phyloP scores from a whole-genome alignment of 331 rosid species.

The Erythrophleum ivorense region DNA sequence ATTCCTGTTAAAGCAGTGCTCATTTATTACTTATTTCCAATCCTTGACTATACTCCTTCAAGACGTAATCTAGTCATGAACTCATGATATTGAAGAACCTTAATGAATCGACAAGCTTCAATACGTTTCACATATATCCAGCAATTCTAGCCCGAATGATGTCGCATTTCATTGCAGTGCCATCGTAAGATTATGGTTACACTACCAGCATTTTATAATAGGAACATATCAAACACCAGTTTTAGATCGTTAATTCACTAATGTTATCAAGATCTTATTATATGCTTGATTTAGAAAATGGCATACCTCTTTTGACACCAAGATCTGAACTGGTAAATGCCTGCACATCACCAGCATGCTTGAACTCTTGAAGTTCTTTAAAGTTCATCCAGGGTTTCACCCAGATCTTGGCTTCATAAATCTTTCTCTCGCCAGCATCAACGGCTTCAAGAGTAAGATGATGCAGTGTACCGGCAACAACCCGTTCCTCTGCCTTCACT shows the following conservation, averaged over 20 bases:
- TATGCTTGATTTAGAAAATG: background rate
- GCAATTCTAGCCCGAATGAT: background rate
- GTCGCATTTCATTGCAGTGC: background rate
- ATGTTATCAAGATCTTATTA: background rate
- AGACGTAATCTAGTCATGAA: background rate
- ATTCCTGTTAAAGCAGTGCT: background rate
- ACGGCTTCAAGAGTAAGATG: slow-evolving; percentile 79
- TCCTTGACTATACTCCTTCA: background rate
- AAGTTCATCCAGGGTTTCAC: slow-evolving; percentile 93
- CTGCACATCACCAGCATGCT: slow-evolving; percentile 61
- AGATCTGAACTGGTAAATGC: slow-evolving; percentile 75
- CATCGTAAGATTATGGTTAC: background rate
- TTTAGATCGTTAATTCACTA: background rate
- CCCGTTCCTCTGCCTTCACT: slow-evolving; percentile 85
- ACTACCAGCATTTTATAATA: background rate
- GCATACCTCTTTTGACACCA: slow-evolving; percentile 75
- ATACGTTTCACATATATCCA: background rate
- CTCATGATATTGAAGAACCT: slow-evolving; percentile 12
- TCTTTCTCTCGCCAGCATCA: slow-evolving; percentile 82
- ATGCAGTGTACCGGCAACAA: slow-evolving; percentile 86
- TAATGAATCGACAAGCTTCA: background rate
- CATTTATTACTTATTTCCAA: background rate
- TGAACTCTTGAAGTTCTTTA: slow-evolving; percentile 82
- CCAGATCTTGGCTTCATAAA: slow-evolving; percentile 87
- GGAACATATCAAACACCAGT: background rate